These are phyloP conservation scores for Sarcomyxa edulis DNA, from an alignment of 768 basidiomycete genomes.

Conservation along the genomic window DNA sequence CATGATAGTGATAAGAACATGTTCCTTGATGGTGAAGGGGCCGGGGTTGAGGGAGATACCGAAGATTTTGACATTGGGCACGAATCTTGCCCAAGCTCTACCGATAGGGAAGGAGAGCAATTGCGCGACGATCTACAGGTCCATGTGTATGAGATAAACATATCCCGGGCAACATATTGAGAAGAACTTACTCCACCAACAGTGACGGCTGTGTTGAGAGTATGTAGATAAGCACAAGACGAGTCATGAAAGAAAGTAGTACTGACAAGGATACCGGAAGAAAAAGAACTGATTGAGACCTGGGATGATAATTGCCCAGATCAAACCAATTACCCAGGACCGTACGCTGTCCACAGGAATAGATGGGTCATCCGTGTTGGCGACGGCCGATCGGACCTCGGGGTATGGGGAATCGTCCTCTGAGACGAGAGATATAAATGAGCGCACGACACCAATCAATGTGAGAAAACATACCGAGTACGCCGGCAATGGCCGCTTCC, in stretches of 20 bases:
- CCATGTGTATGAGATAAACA: slow-evolving; percentile 11
- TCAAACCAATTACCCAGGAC: slow-evolving; percentile 67
- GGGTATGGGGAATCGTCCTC: slow-evolving; percentile 52
- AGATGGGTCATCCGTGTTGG: slow-evolving; percentile 58
- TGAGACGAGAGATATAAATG: not conserved
- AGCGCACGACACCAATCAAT: too few relatives aligned
- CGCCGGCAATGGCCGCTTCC: slow-evolving; percentile 15
- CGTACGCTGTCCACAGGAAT: slow-evolving; percentile 62
- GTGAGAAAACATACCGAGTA: slow-evolving; percentile 7
- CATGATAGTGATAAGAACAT: slow-evolving; percentile 57
- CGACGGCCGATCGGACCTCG: slow-evolving; percentile 53
- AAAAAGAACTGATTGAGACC: slow-evolving; percentile 74
- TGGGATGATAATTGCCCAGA: slow-evolving; percentile 62
- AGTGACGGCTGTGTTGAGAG: slow-evolving; percentile 52
- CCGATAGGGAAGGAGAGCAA: slow-evolving; percentile 65
- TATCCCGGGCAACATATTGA: slow-evolving; percentile 8
- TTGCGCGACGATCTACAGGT: slow-evolving; percentile 56
- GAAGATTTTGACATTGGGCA: slow-evolving; percentile 50
- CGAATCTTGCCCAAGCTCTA: slow-evolving; percentile 46
- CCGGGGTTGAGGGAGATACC: slow-evolving; percentile 58
- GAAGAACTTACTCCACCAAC: slow-evolving; percentile 39
- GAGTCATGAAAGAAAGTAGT: too few relatives aligned
- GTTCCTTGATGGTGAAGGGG: slow-evolving; percentile 72
- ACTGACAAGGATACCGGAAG: slow-evolving; percentile 78
- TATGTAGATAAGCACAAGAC: too few relatives aligned